These are phyloP conservation scores for Penicillium sp. DNA, from an alignment of 2,329 filamentous ascomycete genomes.

Conservation along the genomic window DNA sequence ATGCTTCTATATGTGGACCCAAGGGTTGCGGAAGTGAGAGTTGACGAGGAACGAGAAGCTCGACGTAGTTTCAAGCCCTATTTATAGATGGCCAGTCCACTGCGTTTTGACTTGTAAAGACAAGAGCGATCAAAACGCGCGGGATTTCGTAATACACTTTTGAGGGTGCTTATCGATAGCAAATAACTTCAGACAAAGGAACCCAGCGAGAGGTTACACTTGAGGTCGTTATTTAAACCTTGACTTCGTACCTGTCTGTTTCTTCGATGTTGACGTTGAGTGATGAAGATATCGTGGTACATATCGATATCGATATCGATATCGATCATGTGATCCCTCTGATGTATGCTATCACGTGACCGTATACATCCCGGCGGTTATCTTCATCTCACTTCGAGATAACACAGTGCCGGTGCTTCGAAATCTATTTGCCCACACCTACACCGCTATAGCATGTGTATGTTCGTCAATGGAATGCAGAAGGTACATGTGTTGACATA, in stretches of 20 bases:
- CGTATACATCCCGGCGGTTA: too few relatives aligned
- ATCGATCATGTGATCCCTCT: neutral
- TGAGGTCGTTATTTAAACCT: neutral
- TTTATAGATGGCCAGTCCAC: neutral
- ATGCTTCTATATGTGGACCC: neutral
- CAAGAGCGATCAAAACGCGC: neutral
- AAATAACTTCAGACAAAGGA: neutral
- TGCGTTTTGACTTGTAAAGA: neutral
- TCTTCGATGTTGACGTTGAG: neutral
- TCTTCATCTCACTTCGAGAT: neutral
- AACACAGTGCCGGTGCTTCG: neutral
- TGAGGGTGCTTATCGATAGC: neutral
- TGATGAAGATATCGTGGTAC: conserved; percentile 3
- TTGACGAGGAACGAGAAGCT: neutral
- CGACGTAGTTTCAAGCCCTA: neutral
- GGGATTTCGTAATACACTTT: neutral
- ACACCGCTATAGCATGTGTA: too few relatives aligned
- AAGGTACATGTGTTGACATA: too few relatives aligned
- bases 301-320: neutral
- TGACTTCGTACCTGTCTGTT: neutral
- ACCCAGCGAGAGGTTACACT: neutral
- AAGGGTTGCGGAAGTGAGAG: neutral
- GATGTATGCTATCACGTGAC: neutral
- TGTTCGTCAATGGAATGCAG: too few relatives aligned
- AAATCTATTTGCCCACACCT: neutral